Percentiles rank a stretch among this genome's conserved stretches.
Conservation (phyloP, 2,329 filamentous ascomycete species). For the Rhytidhysteron rufulum region DNA sequence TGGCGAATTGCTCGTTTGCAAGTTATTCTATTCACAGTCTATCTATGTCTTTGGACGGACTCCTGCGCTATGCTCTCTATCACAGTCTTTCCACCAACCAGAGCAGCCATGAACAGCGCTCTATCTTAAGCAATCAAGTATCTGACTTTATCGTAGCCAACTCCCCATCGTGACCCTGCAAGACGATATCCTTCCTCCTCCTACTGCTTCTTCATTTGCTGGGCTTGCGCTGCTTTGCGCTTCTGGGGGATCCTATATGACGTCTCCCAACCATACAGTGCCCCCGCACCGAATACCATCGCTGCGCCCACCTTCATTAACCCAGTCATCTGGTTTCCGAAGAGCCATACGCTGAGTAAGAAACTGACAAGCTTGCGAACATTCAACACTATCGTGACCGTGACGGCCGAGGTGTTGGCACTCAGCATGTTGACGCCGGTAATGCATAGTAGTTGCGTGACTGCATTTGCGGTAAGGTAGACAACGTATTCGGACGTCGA, state of each 20-base stretch:
- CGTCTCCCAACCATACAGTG: slow-evolving; percentile 77
- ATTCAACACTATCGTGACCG: slow-evolving; percentile 94
- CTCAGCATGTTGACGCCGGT: slow-evolving; percentile 93
- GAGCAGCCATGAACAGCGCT: too few species aligned
- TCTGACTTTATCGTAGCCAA: neutral
- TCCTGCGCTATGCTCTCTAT: too few species aligned
- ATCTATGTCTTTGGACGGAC: too few species aligned
- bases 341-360: slow-evolving; percentile 86
- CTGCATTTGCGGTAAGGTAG: slow-evolving; percentile 69
- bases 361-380: slow-evolving; percentile 91
- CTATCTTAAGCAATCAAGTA: neutral
- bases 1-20: too few species aligned
- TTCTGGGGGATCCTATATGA: slow-evolving; percentile 43
- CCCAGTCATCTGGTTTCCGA: slow-evolving; percentile 75
- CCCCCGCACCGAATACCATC: slow-evolving; percentile 88
- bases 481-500: slow-evolving; percentile 63
- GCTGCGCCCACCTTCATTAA: slow-evolving; percentile 78
- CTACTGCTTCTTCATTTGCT: slow-evolving; percentile 23
- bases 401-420: slow-evolving; percentile 82
- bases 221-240: slow-evolving; percentile 26
- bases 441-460: slow-evolving; percentile 94
- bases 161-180: neutral
- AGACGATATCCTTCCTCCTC: slow-evolving; percentile 4
- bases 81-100: too few species aligned
- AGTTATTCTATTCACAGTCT: too few species aligned